Evolutionary conservation across 208 protist species (phyloP).

Genomic region (Perkinsela sp.): DNA sequence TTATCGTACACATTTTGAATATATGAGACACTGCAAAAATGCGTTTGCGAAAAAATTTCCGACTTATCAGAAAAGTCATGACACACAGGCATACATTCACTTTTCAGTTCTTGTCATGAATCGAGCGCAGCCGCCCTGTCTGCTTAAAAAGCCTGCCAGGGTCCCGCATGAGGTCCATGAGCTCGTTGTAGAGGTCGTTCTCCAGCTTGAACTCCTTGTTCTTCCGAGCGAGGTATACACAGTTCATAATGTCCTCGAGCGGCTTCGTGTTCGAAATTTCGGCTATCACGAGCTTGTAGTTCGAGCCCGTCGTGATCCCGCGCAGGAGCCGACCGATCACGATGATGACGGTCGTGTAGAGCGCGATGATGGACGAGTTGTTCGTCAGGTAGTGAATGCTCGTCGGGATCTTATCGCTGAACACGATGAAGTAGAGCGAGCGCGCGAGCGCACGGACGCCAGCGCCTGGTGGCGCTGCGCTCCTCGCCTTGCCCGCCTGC

Average conservation of each 20-base stretch:
- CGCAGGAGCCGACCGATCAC: conserved; percentile 28
- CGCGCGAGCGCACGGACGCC: not conserved
- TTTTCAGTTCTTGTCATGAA: too few species aligned
- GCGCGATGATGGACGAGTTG: conserved; percentile 25
- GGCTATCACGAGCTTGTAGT: conserved; percentile 6
- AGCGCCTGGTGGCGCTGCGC: not conserved
- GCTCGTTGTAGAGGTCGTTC: conserved; percentile 28
- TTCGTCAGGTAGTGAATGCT: conserved; percentile 9
- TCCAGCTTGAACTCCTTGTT: conserved; percentile 17
- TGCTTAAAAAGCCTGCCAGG: conserved; percentile 13
- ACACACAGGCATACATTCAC: too few species aligned
- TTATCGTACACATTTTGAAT: too few species aligned
- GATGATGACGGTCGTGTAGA: conserved; percentile 52
- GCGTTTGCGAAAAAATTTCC: too few species aligned
- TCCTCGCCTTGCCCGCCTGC: not conserved
- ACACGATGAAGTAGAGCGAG: conserved; percentile 17
- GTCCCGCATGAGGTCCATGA: conserved; percentile 24
- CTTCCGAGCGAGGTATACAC: conserved; percentile 6
- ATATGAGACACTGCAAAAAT: too few species aligned
- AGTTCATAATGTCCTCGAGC: conserved; percentile 4
- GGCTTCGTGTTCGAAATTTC: conserved; percentile 5
- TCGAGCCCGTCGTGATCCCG: conserved; percentile 17
- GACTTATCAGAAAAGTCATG: too few species aligned
- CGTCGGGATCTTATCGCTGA: conserved; percentile 18
- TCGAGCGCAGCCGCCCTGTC: conserved; percentile 9